A percentile compares a stretch with the other conserved stretches of the same genome.
These are phyloP conservation scores for Claviceps maximensis DNA, from an alignment of 2,329 filamentous ascomycete species.

Conservation along the genomic window DNA sequence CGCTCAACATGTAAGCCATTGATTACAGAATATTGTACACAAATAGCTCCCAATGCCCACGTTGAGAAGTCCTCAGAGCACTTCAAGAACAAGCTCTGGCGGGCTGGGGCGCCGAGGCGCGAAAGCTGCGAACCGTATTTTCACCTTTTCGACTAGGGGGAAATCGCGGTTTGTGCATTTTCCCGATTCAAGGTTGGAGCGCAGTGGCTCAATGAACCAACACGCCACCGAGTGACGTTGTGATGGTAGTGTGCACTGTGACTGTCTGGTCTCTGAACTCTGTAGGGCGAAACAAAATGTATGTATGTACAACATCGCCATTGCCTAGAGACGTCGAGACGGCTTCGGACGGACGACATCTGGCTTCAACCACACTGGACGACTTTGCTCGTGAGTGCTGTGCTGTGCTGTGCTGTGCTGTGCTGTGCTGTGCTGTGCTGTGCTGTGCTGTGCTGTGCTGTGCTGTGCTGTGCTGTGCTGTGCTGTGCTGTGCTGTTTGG, in stretches of 20 bases:
- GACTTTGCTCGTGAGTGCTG: too few species aligned
- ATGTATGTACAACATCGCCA: too few species aligned
- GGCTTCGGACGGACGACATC: not conserved
- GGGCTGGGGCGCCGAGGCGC: too few species aligned
- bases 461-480: too few species aligned
- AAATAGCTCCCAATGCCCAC: not conserved
- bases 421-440: too few species aligned
- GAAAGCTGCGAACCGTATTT: not conserved
- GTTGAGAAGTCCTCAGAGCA: not conserved
- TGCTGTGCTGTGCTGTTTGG: too few species aligned
- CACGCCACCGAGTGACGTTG: not conserved
- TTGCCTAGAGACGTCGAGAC: not conserved
- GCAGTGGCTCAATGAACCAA: not conserved
- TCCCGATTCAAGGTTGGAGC: too few species aligned
- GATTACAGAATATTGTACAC: not conserved
- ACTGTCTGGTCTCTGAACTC: not conserved
- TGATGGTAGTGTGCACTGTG: not conserved
- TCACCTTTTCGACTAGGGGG: not conserved
- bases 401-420: too few species aligned
- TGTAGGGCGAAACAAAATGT: not conserved
- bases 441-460: too few species aligned
- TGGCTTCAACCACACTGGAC: not conserved
- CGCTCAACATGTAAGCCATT: not conserved
- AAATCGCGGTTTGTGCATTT: too few species aligned
- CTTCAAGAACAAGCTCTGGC: not conserved